A percentile compares a stretch with the other conserved stretches of the same genome.
These are phyloP conservation scores for Climacium dendroides DNA, from an alignment of 225 moss, liverwort and hornwort species.

Conservation along the genomic window DNA sequence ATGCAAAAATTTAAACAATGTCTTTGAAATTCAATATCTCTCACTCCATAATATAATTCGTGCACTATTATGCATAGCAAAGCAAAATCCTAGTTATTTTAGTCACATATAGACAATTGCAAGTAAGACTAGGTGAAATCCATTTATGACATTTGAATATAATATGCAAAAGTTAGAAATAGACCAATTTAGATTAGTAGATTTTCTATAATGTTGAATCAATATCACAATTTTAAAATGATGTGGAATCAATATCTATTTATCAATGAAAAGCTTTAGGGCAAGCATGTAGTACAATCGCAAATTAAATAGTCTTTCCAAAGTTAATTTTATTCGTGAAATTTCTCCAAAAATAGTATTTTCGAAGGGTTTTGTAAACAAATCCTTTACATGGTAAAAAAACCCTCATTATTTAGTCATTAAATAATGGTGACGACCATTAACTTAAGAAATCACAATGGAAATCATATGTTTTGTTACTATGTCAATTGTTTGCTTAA, in stretches of 20 bases:
- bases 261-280: not conserved
- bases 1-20: not conserved
- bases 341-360: not conserved
- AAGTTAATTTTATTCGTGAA: not conserved
- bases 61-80: not conserved
- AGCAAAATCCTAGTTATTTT: not conserved
- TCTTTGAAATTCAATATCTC: not conserved
- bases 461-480: not conserved
- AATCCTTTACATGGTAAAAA: not conserved
- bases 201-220: too few species aligned
- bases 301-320: accelerated
- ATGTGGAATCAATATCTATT: not conserved
- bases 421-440: not conserved
- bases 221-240: too few species aligned
- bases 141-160: not conserved
- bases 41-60: accelerated
- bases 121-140: not conserved
- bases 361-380: not conserved
- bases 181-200: not conserved
- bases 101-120: not conserved
- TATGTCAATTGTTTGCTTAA: not conserved
- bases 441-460: accelerated
- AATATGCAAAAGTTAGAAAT: not conserved
- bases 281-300: accelerated
- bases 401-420: not conserved